Evolutionary conservation across 2,329 filamentous ascomycete genomes (phyloP), one percentile per base, ranked within the genome.

Genomic region (Plenodomus biglobosus): DNA sequence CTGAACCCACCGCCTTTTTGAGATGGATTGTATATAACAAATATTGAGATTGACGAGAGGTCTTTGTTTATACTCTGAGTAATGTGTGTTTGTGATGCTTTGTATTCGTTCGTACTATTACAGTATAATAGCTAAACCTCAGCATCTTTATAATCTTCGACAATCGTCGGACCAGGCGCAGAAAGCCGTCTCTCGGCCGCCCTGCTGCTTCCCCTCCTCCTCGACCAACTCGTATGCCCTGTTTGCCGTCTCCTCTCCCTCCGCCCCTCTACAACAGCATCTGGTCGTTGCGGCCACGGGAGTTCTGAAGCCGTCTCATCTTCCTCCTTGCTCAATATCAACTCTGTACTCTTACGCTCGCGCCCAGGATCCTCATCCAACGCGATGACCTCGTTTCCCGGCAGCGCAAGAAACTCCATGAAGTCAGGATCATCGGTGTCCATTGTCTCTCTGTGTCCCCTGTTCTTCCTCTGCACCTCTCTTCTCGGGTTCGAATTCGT

Each of bases 1-100:
- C 59, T 86, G 40, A 77, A 74, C 45, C 83, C 83, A 5, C 82
- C 82, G n/a, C 80, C 82, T 15, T 78, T 58, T 24, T 59, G 47
- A 44, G 18, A 32, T 8, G 27, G 22, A n/a, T n/a, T n/a, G n/a
- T n/a, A n/a, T n/a, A n/a, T n/a, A n/a, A n/a, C n/a, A n/a, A n/a
- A n/a, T n/a, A n/a, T n/a, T n/a, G n/a, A n/a, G n/a, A n/a, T n/a
- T n/a, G n/a, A n/a, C n/a, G n/a, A n/a, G n/a, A n/a, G n/a, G n/a
- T n/a, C n/a, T n/a, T n/a, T n/a, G n/a, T n/a, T n/a, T n/a, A n/a
- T n/a, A n/a, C n/a, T n/a, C n/a, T n/a, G n/a, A n/a, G n/a, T n/a
- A n/a, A n/a, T n/a, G n/a, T n/a, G n/a, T n/a, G n/a, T n/a, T n/a
- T n/a, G n/a, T n/a, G n/a, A n/a, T n/a, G n/a, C n/a, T n/a, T n/a